Evolutionary conservation across 1,284 basidiomycete species (phyloP).

Genomic region (Sparassis latifolia): DNA sequence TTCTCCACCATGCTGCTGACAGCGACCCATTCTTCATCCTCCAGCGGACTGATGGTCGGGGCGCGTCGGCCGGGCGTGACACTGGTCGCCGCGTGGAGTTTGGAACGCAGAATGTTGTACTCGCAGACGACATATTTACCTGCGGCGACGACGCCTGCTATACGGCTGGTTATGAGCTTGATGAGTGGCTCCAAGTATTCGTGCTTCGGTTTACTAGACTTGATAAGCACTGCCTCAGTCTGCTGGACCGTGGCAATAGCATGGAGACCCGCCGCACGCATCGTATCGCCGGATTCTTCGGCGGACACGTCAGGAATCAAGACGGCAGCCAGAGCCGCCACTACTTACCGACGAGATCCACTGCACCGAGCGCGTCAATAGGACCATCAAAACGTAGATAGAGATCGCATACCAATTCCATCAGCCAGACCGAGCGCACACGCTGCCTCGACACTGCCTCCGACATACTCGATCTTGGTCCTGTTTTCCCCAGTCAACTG

Average conservation of each 20-base stretch:
- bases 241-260: conserved; percentile 86
- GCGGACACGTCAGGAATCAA: not conserved
- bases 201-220: conserved; percentile 67
- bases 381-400: not conserved
- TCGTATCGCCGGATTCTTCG: conserved; percentile 96
- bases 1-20: conserved; percentile 93
- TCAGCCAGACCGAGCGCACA: conserved; percentile 96
- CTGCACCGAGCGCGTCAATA: conserved; percentile 31
- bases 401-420: conserved; percentile 74
- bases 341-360: conserved; percentile 83
- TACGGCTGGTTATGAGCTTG: conserved; percentile 78
- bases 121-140: conserved; percentile 84
- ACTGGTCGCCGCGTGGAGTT: conserved; percentile 55
- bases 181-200: conserved; percentile 67
- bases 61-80: conserved; percentile 90
- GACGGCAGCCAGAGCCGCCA: not conserved
- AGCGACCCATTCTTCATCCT: conserved; percentile 83
- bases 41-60: conserved; percentile 85
- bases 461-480: conserved; percentile 92
- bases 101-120: conserved; percentile 79
- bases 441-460: conserved; percentile 96
- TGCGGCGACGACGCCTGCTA: conserved; percentile 92
- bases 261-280: conserved; percentile 96
- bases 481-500: conserved; percentile 41
- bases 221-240: conserved; percentile 94